Conservation (phyloP, 75 land plant species). For the Sequoiadendron giganteum region DNA sequence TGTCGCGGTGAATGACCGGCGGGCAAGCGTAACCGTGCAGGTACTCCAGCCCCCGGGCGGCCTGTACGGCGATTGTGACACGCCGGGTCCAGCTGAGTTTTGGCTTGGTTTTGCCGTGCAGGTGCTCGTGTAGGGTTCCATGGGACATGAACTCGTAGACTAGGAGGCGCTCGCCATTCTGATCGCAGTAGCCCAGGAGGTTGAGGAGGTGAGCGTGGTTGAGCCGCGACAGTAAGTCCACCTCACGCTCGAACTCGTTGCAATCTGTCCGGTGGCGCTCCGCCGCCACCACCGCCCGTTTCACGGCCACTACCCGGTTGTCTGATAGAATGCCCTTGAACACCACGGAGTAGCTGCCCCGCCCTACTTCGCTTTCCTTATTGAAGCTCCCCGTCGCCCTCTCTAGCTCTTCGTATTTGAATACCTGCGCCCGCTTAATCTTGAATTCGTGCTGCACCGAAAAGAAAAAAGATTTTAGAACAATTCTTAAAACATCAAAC, state of each 20-base stretch:
- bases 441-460: conserved; percentile 56
- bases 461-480: no score
- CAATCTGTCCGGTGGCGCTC: conserved; percentile 39
- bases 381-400: conserved; percentile 66
- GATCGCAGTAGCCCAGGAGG: conserved; percentile 87
- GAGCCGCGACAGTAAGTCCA: conserved; percentile 76
- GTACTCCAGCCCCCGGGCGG: conserved; percentile 87
- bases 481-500: no score
- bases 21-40: conserved; percentile 95
- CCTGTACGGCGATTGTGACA: conserved; percentile 94
- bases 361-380: conserved; percentile 65
- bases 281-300: conserved; percentile 49
- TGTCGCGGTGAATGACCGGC: conserved; percentile 87
- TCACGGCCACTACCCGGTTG: conserved; percentile 82
- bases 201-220: conserved; percentile 90
- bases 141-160: conserved; percentile 95
- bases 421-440: conserved; percentile 59
- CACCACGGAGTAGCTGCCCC: conserved; percentile 84
- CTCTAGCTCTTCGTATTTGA: conserved; percentile 72
- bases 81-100: conserved; percentile 67
- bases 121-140: conserved; percentile 79
- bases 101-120: conserved; percentile 61
- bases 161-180: conserved; percentile 73
- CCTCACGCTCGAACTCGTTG: conserved; percentile 80
- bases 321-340: conserved; percentile 74